Base-by-base conservation (phyloP, 2,329 filamentous ascomycete species). In the Apiospora hydei region DNA sequence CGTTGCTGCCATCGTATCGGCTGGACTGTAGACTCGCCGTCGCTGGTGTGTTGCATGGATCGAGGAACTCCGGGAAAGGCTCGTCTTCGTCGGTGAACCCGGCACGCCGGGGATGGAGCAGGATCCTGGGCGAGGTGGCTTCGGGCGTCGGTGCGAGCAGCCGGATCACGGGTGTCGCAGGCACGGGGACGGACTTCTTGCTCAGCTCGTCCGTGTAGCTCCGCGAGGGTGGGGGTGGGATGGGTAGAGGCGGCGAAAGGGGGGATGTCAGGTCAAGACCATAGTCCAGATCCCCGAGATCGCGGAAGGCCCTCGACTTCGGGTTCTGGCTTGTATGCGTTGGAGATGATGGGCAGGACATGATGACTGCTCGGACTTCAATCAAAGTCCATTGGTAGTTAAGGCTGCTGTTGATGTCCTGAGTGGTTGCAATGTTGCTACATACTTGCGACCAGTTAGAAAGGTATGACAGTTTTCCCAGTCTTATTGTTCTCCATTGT, bases 151-250 rank as follows among this genome's bases (percentile, higher is more conserved):
- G 67, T 0, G 67, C 67, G 7, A 46, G 41, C 11, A 69, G 43
- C 7, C 43, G 67, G 41, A 69, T 69, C 3, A 49, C 46, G n/a
- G 67, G 67, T 3, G 43, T 69, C 16, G 67, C 11, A n/a, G 41
- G 34, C 57, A 64, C 57, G 18, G 57, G 57, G 18, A 64, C 34
- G 34, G 57, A 64, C 11, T 64, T 64, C 34, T 64, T 64, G 57
- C 8, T n/a, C 34, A 64, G 30, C 10, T 64, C 57, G 34, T 64
- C 57, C 3, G 57, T 64, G 57, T 64, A 64, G 57, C 34, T 41
- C 57, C 57, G 18, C 8, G 57, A 64, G 10, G 57, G 57, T 4
- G 57, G 34, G 11, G 57, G 57, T 1, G 57, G 57, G 34, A 64
- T 11, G 7, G 57, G 57, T 7, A 64, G 21, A 5, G 57, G 57